Percentiles rank a stretch among this genome's conserved stretches.
These are phyloP conservation scores for Ceratobasidium sp. DNA, from an alignment of 1,284 basidiomycete species.

Conservation along the genomic window DNA sequence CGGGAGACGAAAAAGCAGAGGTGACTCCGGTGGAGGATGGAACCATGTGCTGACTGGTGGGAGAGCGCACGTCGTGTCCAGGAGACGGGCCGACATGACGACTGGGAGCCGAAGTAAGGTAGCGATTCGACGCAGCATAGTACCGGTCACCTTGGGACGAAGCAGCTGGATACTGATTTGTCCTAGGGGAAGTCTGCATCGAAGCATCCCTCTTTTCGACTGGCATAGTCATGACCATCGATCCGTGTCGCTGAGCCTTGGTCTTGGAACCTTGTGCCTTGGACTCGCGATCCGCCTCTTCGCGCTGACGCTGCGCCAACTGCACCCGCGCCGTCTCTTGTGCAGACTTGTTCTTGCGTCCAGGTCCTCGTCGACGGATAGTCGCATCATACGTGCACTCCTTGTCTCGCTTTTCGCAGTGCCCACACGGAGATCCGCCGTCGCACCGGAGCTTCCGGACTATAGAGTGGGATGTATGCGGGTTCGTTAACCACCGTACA, in stretches of 20 bases:
- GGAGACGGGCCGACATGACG: background rate
- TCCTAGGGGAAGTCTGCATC: constrained; percentile 29
- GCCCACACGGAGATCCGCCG: constrained; percentile 40
- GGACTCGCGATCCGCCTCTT: constrained; percentile 31
- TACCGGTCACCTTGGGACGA: background rate
- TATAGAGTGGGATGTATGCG: constrained; percentile 15
- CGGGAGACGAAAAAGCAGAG: background rate
- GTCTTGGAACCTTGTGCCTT: background rate
- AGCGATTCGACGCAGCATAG: background rate
- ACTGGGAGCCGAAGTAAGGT: background rate
- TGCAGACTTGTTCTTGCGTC: constrained; percentile 46
- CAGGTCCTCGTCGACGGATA: constrained; percentile 46
- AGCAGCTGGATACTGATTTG: background rate
- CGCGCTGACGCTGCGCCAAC: constrained; percentile 35
- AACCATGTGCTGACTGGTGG: background rate
- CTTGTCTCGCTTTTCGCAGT: constrained; percentile 38
- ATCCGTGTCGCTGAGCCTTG: background rate
- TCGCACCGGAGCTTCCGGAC: constrained; percentile 48
- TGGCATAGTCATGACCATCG: constrained; percentile 3
- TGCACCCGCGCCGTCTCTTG: constrained; percentile 40
- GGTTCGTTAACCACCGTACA: background rate
- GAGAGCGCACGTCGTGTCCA: background rate
- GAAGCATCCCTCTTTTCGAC: constrained; percentile 13
- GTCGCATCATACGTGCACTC: constrained; percentile 44
- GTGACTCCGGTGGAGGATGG: background rate